Evolutionary conservation across 345 rosid genomes (phyloP).

Genomic region (Brassica carinata): DNA sequence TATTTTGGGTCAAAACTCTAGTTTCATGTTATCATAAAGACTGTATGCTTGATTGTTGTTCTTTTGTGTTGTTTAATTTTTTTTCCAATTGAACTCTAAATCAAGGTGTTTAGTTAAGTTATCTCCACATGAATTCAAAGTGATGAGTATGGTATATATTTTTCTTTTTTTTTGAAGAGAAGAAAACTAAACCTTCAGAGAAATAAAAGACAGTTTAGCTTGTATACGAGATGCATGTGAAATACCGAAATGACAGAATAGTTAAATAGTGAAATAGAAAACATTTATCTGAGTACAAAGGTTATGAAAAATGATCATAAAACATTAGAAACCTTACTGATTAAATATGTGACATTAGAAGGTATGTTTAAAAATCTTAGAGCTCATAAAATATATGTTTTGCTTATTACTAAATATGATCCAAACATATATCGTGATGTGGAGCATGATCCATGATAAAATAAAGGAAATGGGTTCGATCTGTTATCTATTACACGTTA

Average conservation of each 20-base stretch:
- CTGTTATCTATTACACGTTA: background rate
- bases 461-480: background rate
- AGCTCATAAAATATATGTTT: background rate
- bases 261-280: background rate
- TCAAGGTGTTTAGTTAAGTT: background rate
- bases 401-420: background rate
- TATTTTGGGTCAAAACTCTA: background rate
- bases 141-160: too few species aligned
- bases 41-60: background rate
- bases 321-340: background rate
- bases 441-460: background rate
- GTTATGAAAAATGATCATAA: background rate
- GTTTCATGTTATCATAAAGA: slow-evolving; percentile 12
- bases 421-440: background rate
- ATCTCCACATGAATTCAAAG: background rate
- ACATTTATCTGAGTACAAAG: background rate
- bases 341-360: background rate
- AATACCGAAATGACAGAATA: background rate
- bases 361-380: background rate
- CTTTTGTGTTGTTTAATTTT: background rate
- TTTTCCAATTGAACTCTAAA: background rate
- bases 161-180: too few species aligned
- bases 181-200: background rate
- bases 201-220: background rate
- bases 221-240: background rate